A percentile compares a stretch with the other conserved stretches of the same genome.
phyloP scores from a whole-genome alignment of 2,329 filamentous ascomycete species.

The Lecanoromycetidae sp. region DNA sequence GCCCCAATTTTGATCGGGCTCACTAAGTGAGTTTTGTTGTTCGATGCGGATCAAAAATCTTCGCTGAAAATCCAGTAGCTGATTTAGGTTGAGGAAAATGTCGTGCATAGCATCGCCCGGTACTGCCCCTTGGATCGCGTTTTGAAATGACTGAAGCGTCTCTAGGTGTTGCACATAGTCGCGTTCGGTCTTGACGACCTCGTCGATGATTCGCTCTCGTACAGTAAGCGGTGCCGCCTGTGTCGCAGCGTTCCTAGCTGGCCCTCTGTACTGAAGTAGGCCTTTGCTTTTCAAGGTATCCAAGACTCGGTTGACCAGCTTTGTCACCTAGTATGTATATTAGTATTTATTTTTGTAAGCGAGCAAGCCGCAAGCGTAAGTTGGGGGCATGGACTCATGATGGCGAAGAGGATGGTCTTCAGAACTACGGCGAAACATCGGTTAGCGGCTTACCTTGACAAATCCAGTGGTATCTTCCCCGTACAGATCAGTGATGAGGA shows the following conservation, averaged over 20 bases:
- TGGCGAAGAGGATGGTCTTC: background rate
- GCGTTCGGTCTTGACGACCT: conserved; percentile 86
- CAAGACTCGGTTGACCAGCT: conserved; percentile 83
- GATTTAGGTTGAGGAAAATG: conserved; percentile 93
- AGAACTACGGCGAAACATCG: background rate
- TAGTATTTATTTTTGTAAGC: background rate
- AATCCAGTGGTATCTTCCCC: conserved; percentile 94
- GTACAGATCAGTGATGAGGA: conserved; percentile 83
- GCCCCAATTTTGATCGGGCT: conserved; percentile 80
- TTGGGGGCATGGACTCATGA: background rate
- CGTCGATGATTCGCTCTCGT: conserved; percentile 79
- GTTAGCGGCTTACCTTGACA: conserved; percentile 70
- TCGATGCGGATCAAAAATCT: conserved; percentile 92
- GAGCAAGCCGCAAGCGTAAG: no score
- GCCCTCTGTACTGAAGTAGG: conserved; percentile 54
- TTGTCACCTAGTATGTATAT: conserved; percentile 52
- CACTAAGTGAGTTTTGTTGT: conserved; percentile 76
- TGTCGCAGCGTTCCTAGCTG: conserved; percentile 40
- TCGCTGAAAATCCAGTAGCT: conserved; percentile 87
- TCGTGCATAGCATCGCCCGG: conserved; percentile 83
- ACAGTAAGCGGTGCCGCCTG: conserved; percentile 41
- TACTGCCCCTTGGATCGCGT: conserved; percentile 72
- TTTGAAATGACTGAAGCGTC: conserved; percentile 84
- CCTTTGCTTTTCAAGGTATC: conserved; percentile 72
- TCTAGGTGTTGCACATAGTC: conserved; percentile 97